Conservation (phyloP, 345 rosid genomes). For the Cardamine resedifolia region DNA sequence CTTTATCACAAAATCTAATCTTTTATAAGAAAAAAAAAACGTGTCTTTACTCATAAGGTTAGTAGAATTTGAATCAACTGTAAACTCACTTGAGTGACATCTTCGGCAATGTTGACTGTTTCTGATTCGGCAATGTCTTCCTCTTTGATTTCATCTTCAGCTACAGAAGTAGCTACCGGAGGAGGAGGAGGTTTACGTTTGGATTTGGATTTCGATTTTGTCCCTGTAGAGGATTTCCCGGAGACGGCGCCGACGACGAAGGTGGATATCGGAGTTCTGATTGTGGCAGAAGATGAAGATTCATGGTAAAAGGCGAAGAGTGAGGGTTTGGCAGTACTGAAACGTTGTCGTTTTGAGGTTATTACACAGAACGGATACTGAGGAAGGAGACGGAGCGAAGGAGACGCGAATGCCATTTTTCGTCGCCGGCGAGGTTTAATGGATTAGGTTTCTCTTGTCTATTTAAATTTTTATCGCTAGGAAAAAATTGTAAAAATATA, state of each 20-base stretch:
- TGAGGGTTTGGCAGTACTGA: conserved; percentile 9
- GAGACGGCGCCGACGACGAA: conserved; percentile 22
- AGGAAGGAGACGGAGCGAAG: conserved; percentile 43
- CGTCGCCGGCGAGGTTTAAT: conserved; percentile 40
- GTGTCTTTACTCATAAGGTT: not conserved
- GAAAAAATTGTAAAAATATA: not conserved
- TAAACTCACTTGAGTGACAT: conserved; percentile 64
- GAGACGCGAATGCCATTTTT: conserved; percentile 49
- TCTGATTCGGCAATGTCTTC: conserved; percentile 32
- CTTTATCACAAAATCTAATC: conserved; percentile 2
- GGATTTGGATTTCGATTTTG: conserved; percentile 26
- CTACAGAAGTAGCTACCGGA: conserved; percentile 18
- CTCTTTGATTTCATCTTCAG: conserved; percentile 22
- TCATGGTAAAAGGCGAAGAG: conserved; percentile 17
- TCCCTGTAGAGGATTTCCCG: conserved; percentile 35
- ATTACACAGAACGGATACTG: conserved; percentile 12
- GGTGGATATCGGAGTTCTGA: conserved; percentile 8
- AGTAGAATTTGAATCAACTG: not conserved
- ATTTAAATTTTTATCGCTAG: not conserved
- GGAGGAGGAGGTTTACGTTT: conserved; percentile 39
- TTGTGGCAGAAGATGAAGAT: conserved; percentile 12
- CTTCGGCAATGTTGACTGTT: conserved; percentile 69
- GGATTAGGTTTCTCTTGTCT: conserved; percentile 36
- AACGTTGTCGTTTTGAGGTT: conserved; percentile 29
- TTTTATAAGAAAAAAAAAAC: not conserved